These are phyloP conservation scores for Ophiobolus disseminans DNA, from an alignment of 2,329 filamentous ascomycete species.

Conservation along the genomic window DNA sequence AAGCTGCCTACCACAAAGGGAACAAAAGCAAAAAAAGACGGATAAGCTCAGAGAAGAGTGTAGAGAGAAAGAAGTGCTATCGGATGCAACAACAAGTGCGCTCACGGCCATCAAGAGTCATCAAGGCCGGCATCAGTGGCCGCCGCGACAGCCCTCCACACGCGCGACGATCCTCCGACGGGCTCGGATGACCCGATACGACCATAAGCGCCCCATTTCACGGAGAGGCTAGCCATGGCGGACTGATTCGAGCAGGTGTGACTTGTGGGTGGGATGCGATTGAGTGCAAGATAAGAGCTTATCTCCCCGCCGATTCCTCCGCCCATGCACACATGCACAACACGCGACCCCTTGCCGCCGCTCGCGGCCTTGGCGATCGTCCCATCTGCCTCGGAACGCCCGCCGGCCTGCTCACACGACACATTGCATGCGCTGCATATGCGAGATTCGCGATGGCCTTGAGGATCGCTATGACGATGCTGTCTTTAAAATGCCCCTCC, in stretches of 20 bases:
- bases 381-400: background rate
- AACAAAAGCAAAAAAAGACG: slow-evolving; percentile 8
- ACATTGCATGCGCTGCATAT: background rate
- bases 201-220: slow-evolving; percentile 18
- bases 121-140: slow-evolving; percentile 19
- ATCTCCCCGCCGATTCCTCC: slow-evolving; percentile 13
- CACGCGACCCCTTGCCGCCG: slow-evolving; percentile 30
- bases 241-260: slow-evolving; percentile 21
- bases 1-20: background rate
- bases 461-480: background rate
- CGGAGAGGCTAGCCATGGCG: slow-evolving; percentile 24
- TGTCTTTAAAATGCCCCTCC: background rate
- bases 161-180: slow-evolving; percentile 27
- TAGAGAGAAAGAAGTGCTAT: slow-evolving; percentile 7
- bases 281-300: slow-evolving; percentile 27
- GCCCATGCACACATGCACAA: background rate
- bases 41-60: slow-evolving; percentile 1
- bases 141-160: slow-evolving; percentile 1
- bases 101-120: slow-evolving; percentile 22
- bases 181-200: slow-evolving; percentile 36
- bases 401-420: background rate
- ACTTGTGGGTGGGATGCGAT: slow-evolving; percentile 21
- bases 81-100: slow-evolving; percentile 4
- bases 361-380: slow-evolving; percentile 29
- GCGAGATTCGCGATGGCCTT: slow-evolving; percentile 11